Evolutionary conservation across 768 basidiomycete species (phyloP), one percentile per base, ranked within the genome.

Genomic region (Omphalotus guepiniiformis): DNA sequence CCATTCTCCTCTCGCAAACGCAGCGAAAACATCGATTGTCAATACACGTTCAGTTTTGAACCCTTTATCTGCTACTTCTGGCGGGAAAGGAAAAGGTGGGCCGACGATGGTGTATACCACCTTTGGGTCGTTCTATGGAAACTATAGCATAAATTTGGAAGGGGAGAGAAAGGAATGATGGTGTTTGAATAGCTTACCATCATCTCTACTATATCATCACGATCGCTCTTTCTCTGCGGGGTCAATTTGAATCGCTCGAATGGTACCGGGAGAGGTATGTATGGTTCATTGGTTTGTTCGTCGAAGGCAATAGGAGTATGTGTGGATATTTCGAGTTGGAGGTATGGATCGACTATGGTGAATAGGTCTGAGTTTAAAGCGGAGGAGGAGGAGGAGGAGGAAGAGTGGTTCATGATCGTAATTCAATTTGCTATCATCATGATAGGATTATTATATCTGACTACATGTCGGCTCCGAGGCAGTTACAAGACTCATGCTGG

Each of bases 121-220:
- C 28, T 53, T 53, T 26, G 51, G 29, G 47, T 54, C 53, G 47
- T 30, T 57, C 55, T 56, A 30, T n/a, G 15, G n/a, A n/a, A n/a
- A n/a, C n/a, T n/a, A n/a, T n/a, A n/a, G 12, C 8, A 22, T 21
- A 26, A 2, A 32, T 22, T 38, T 30, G 22, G 15, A 27, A 43
- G 3, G 3, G 2, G 18, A 21, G 16, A 13, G 15, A 5, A 7
- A 43, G n/a, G n/a, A 4, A 2, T 18, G 22, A 16, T 21, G 30
- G 1, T 32, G 12, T 34, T 6, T 15, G 3, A 6, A 16, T 12
- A 3, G 36, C 43, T 2, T 15, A 53, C 55, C 53, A 53, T 57
- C 55, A 54, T 52, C 9, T 49, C 46, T 2, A 30, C 32, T 4
- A 51, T 50, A 41, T 36, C n/a, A 3, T 46, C 46, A 13, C 44